Evolutionary conservation across 768 basidiomycete species (phyloP), one percentile per base, ranked within the genome.

Genomic region (Sistotremastrum niveocremeum): DNA sequence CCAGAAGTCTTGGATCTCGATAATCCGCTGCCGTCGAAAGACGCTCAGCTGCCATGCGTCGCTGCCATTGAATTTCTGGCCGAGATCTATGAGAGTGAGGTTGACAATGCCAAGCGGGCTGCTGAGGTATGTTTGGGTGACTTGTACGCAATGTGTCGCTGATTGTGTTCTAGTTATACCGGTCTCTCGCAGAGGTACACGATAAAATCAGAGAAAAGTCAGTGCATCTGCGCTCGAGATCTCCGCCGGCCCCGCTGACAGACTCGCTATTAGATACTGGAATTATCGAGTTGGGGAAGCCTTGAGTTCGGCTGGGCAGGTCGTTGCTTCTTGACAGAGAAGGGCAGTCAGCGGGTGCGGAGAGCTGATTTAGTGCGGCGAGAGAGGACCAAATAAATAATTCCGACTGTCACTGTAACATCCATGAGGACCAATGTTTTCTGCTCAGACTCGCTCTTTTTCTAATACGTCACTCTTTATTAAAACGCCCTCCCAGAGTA

Each of bases 21-120:
- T 49, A 79, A 84, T 54, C 87, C 84, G 2, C 69, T 68, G 0
- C 87, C 87, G 1, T 66, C 72, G 3, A 59, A 63, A 41, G 69
- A 66, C 32, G 83, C 89, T 4, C 70, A 84, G 37, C 64, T 94
- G 6, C 90, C 91, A 2, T 82, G 84, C 46, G 66, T 74, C 4
- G 69, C 78, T 20, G 91, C 91, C 6, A 66, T 93, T 41, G 90
- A 94, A 60, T 88, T 91, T 60, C 52, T 89, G 50, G 90, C 88
- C 1, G 87, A 93, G 56, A 69, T 79, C 2, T 70, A 77, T 54
- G 81, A 82, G 54, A 63, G 68, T 34, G 69, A 70, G 44, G 77
- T 72, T n/a, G 67, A 69, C 31, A 67, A 70, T 7, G 63, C 62
- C 37, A 55, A 72, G 0, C 46, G 64, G 48, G 67, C 67, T 30